These are phyloP conservation scores for Colletotrichum sp. DNA, from an alignment of 2,329 filamentous ascomycete species.

Conservation along the genomic window DNA sequence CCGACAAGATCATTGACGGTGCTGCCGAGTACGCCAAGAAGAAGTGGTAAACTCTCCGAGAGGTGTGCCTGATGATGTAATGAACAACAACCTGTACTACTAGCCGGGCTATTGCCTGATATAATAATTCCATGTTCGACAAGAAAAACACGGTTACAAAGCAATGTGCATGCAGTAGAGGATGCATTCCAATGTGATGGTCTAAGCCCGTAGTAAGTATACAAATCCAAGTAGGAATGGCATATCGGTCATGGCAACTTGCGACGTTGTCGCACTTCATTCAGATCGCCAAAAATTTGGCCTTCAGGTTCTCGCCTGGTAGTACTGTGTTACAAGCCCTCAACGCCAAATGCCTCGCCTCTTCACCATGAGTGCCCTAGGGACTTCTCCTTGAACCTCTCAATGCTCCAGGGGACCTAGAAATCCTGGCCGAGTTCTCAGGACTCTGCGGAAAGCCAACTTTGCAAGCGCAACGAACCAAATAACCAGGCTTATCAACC, in stretches of 20 bases:
- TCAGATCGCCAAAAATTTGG: background rate
- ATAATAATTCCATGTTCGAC: background rate
- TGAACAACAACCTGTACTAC: conserved; percentile 3
- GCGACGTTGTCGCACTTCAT: background rate
- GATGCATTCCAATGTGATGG: background rate
- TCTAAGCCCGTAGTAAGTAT: background rate
- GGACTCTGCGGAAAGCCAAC: background rate
- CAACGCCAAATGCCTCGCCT: background rate
- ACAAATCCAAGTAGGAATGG: background rate
- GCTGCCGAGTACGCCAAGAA: conserved; percentile 18
- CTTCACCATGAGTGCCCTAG: background rate
- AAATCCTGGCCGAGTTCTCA: background rate
- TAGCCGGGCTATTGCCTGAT: background rate
- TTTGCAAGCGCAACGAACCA: background rate
- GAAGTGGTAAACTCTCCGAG: background rate
- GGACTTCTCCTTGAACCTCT: background rate
- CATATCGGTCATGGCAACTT: background rate
- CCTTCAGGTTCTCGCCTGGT: conserved; percentile 7
- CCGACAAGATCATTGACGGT: conserved; percentile 18
- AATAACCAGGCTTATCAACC: background rate
- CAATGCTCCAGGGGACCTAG: background rate
- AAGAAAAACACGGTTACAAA: background rate
- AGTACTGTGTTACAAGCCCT: conserved; percentile 5
- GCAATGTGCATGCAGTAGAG: background rate
- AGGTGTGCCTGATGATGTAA: background rate